These are phyloP conservation scores for Fusarium sp. DNA, from an alignment of 2,329 filamentous ascomycete genomes.

Conservation along the genomic window DNA sequence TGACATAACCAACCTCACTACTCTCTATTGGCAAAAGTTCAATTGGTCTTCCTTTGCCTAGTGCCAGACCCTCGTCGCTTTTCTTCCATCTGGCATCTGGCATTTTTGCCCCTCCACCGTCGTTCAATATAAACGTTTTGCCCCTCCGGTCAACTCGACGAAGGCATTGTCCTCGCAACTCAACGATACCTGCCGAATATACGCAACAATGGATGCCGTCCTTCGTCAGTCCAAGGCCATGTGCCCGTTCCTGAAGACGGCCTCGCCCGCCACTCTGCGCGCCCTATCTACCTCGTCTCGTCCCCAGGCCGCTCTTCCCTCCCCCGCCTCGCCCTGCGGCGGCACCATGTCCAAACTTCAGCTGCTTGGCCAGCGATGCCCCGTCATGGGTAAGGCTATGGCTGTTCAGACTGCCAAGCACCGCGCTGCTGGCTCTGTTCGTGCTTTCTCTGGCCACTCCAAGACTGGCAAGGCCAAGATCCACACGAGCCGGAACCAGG, in stretches of 20 bases:
- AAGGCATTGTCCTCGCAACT: slow-evolving; percentile 19
- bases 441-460: slow-evolving; percentile 60
- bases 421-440: slow-evolving; percentile 59
- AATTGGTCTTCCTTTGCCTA: slow-evolving; percentile 33
- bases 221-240: slow-evolving; percentile 95
- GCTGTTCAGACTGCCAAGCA: slow-evolving; percentile 78
- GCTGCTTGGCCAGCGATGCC: slow-evolving; percentile 91
- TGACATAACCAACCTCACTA: neutral
- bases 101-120: slow-evolving; percentile 30
- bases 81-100: slow-evolving; percentile 16
- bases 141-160: slow-evolving; percentile 26
- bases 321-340: slow-evolving; percentile 72
- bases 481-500: slow-evolving; percentile 81
- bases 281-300: slow-evolving; percentile 81
- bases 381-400: slow-evolving; percentile 98
- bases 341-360: slow-evolving; percentile 98
- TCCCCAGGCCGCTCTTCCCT: slow-evolving; percentile 57
- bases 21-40: neutral
- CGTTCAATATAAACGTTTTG: slow-evolving; percentile 17
- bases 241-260: slow-evolving; percentile 97
- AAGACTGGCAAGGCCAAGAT: slow-evolving; percentile 74
- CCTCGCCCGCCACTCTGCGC: slow-evolving; percentile 89
- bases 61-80: slow-evolving; percentile 27
- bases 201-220: slow-evolving; percentile 81
- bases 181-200: slow-evolving; percentile 25